Base-by-base conservation (phyloP, 345 rosid species). In the Rhodamnia argentea region DNA sequence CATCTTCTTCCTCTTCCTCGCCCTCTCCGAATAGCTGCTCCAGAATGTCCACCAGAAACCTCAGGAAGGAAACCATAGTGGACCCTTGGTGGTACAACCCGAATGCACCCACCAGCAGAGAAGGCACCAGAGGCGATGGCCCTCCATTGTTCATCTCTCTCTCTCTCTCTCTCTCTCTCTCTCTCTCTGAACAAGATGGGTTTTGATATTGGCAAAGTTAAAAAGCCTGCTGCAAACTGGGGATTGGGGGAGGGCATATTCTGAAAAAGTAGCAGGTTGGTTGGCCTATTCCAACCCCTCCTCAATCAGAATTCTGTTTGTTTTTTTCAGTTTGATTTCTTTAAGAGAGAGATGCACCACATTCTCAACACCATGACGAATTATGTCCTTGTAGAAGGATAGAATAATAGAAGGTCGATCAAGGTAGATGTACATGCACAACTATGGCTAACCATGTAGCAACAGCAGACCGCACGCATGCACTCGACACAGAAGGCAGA, bases 71-170 rank as follows among this genome's bases (percentile, higher is more conserved):
- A 83, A 86, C 42, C 20, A 91, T 2, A 27, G 75, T 64, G 10
- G 91, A 89, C 82, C 87, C 88, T 32, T 86, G 84, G 74, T 90
- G 62, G 70, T 89, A 7, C 85, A 90, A 16, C 12, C 95, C 91
- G 10, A 89, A 50, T 9, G 83, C 88, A 76, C 92, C 95, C 84
- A 92, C 93, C 84, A 91, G 57, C 13, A 91, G 84, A 64, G 47
- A 89, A 10, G 94, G 95, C 1, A 90, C 91, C 29, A 92, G 12
- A 55, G 94, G 94, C 10, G 95, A 93, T 37, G 94, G 95, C 51
- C 93, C 92, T 58, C 82, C 87, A 20, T 85, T 57, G 42, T n/a
- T 87, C 88, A 85, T 87, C 64, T 47, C 85, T 85, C 27, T 54
- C 24, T 53, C 70, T 59, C 86, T 55, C 58, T 55, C 58, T 55